Evolutionary conservation across 2,329 filamentous ascomycete species (phyloP).

Genomic region (Xylariaceae sp.): DNA sequence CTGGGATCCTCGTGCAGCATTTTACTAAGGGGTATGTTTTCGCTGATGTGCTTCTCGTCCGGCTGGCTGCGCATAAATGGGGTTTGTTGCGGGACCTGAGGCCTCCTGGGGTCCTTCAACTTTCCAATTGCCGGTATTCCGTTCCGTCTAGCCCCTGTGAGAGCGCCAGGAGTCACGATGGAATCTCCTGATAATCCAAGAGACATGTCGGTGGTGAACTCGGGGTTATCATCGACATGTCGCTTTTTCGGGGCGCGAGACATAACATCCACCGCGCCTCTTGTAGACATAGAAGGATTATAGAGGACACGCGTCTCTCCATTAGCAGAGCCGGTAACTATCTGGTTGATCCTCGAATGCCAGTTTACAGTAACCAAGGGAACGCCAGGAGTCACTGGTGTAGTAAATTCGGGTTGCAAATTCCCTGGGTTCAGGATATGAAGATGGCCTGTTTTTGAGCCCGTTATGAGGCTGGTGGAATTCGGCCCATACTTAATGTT

Average conservation of each 20-base stretch:
- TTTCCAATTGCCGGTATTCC: constrained; percentile 74
- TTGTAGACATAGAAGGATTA: constrained; percentile 73
- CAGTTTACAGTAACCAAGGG: constrained; percentile 80
- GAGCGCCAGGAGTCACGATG: constrained; percentile 64
- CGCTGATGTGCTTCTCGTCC: constrained; percentile 80
- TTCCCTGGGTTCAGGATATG: constrained; percentile 94
- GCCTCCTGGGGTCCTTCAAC: constrained; percentile 71
- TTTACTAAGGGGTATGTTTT: constrained; percentile 80
- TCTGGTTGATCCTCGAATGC: constrained; percentile 95
- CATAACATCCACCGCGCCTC: constrained; percentile 84
- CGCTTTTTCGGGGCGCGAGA: constrained; percentile 89
- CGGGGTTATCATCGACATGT: constrained; percentile 89
- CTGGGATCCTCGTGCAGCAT: constrained; percentile 96
- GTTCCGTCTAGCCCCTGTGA: constrained; percentile 50
- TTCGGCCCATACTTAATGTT: constrained; percentile 89
- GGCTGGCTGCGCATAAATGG: constrained; percentile 88
- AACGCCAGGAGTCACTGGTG: constrained; percentile 79
- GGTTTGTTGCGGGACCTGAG: constrained; percentile 77
- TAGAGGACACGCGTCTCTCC: constrained; percentile 86
- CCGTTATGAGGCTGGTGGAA: constrained; percentile 78
- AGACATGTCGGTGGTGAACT: constrained; percentile 76
- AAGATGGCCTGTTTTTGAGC: constrained; percentile 77
- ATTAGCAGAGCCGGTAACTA: constrained; percentile 88
- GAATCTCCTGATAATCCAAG: constrained; percentile 77
- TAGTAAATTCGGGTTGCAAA: constrained; percentile 74